Base-by-base conservation (phyloP, 2,329 filamentous ascomycete genomes). In the Venturiaceae sp. region DNA sequence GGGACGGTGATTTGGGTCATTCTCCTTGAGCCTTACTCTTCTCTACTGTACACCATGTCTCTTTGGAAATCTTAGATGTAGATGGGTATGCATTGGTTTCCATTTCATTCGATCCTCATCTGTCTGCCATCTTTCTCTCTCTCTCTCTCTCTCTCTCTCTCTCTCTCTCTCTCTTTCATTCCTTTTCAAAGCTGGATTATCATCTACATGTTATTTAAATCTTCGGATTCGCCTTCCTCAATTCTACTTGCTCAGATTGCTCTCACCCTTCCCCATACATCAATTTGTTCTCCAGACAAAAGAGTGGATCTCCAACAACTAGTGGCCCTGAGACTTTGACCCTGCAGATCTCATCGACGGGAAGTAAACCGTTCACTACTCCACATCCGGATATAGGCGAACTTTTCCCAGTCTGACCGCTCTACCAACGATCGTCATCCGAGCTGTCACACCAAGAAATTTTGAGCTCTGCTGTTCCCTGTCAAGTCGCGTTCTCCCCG, bases 1-100 rank as follows among this genome's bases (percentile, higher is more conserved):
- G 90, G 90, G 88, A 1, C 79, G 90, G 77, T 95, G 23, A 50
- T 50, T 30, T n/a, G 26, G 9, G 6, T 46, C 3, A 14, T n/a
- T 28, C 14, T 50, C 26, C 9, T 30, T n/a, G 1, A n/a, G 44
- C 16, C 13, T n/a, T 2, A 21, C 5, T 30, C 2, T 7, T 30
- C 13, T 46, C 14, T 2, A 13, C 2, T 14, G 6, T 28, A 28
- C 3, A 13, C n/a, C n/a, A n/a, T n/a, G n/a, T n/a, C n/a, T n/a
- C n/a, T n/a, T n/a, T n/a, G n/a, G n/a, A n/a, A n/a, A n/a, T n/a
- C n/a, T n/a, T n/a, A n/a, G n/a, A n/a, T n/a, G n/a, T n/a, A n/a
- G n/a, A n/a, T n/a, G n/a, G n/a, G n/a, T n/a, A n/a, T n/a, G n/a
- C n/a, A n/a, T n/a, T n/a, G n/a, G n/a, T n/a, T 26, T 46, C 7